Evolutionary conservation across 1,284 basidiomycete species (phyloP), one percentile per base, ranked within the genome.

Genomic region (Phellopilus nigrolimitatus): DNA sequence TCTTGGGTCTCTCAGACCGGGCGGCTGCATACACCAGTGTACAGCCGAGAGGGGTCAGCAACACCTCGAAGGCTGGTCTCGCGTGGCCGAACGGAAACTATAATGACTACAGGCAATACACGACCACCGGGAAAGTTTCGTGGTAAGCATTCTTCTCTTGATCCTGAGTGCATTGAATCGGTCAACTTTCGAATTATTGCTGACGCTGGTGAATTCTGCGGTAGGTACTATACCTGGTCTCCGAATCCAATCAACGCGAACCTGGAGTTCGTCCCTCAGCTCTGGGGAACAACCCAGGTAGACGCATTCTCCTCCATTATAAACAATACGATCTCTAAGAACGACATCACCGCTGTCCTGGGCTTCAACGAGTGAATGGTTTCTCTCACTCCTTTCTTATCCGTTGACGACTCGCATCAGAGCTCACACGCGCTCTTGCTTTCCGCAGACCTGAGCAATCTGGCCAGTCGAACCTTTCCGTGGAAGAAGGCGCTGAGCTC

Each of bases 211-310:
- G 27, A 45, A 34, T 46, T 53, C 30, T 31, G 3, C 7, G n/a
- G 39, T 24, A 69, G 67, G 66, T 69, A 69, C 51, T 69, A 68
- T 46, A 65, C 65, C 2, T 69, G 67, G 66, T 57, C 61, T 15
- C 61, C 65, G 8, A 54, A 44, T 24, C 54, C 61, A 8, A 53
- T 65, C n/a, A 30, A 52, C n/a, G 47, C 61, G 7, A 49, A 57
- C 45, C 51, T 68, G 4, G 67, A 69, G 54, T 71, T 67, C 48
- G 65, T 68, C 10, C 68, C 68, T 8, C 69, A 69, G 66, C 64
- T 70, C 19, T 70, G 69, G 69, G 67, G 68, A 13, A 25, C 52
- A n/a, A 45, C 48, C n/a, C 67, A 70, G 40, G 53, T 62, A 4
- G 43, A 58, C 22, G 44, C 62, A 17, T 70, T 66, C 60, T 50